Base-by-base conservation (phyloP, 1,284 basidiomycete species). In the Quambalaria eucalypti region DNA sequence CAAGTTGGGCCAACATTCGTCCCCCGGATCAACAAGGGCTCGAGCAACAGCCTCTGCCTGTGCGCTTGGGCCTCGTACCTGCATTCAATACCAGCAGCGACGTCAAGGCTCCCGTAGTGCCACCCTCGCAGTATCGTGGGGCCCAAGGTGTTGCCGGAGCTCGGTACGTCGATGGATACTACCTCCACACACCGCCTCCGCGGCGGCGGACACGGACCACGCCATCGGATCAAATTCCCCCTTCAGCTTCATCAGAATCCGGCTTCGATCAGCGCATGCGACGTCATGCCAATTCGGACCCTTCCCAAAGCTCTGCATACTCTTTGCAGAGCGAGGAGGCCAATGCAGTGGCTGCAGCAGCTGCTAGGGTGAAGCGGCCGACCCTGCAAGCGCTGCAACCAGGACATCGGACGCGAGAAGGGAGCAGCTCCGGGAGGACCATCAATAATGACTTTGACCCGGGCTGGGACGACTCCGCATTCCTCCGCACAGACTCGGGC, bases 141-240 rank as follows among this genome's bases (percentile, higher is more conserved):
- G n/a, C 31, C 36, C 6, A 21, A n/a, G n/a, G n/a, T n/a, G n/a
- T n/a, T n/a, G n/a, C 26, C 4, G 28, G 52, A 28, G 25, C 48
- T 8, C 23, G 61, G 9, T 66, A 66, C 55, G 59, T 60, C 28
- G 54, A 60, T 31, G 67, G 67, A 4, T 68, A 60, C 54, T 68
- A 68, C 51, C 66, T 69, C 31, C 66, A 52, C 33, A 66, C 58
- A 0, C 64, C 66, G 4, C 67, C 67, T 2, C 65, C 67, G 1
- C 36, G 31, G 21, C 33, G 33, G 12, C 30, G 38, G 4, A 21
- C 31, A 2, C 52, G n/a, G n/a, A n/a, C n/a, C n/a, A n/a, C n/a
- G n/a, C n/a, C n/a, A n/a, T n/a, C n/a, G n/a, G n/a, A n/a, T n/a
- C n/a, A n/a, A n/a, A n/a, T n/a, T 6, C 39, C 55, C n/a, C 2